Base-by-base conservation (phyloP, 2,329 filamentous ascomycete species). In the Rhinocladiella similis region DNA sequence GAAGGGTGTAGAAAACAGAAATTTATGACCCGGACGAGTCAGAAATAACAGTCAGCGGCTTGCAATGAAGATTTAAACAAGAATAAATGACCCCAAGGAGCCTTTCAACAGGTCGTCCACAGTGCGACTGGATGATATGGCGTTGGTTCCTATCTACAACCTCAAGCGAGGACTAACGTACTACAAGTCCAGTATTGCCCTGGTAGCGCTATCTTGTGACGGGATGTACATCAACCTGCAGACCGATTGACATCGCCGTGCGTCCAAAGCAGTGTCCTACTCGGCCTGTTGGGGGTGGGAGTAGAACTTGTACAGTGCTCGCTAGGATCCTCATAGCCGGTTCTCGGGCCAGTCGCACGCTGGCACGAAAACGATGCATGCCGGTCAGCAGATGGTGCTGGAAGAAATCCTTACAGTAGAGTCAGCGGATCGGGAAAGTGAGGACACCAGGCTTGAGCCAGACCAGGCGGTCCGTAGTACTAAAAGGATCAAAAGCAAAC, bases 391-490 rank as follows among this genome's bases (percentile, higher is more conserved):
- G 54, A 54, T 42, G 54, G 50, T 42, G 46, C 27, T 53, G 57
- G 51, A 38, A 33, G 35, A 48, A 42, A n/a, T 16, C 43, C n/a
- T 20, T 20, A n/a, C n/a, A n/a, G n/a, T 33, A 16, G 51, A 35
- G 41, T 25, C 1, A 20, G 29, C 38, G 20, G 39, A 35, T 54
- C 57, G 57, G 58, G 33, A 55, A 55, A 55, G 58, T 60, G 54
- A 60, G 58, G 54, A 53, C 57, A 57, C 20, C 42, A 55, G 33
- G 6, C 39, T 49, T 52, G 52, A 58, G 53, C 56, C 53, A 55
- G 59, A 27, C 59, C 59, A 54, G 59, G 59, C 55, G 59, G 53
- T 56, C 55, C 52, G 59, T 50, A 54, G 53, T 48, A 38, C 51
- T 49, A 50, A 57, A 54, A 51, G 42, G 54, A 50, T 53, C 29